Percentiles rank a stretch among this genome's conserved stretches.
These are phyloP conservation scores for Tremellales sp. DNA, from an alignment of 1,284 basidiomycete genomes.

Conservation along the genomic window DNA sequence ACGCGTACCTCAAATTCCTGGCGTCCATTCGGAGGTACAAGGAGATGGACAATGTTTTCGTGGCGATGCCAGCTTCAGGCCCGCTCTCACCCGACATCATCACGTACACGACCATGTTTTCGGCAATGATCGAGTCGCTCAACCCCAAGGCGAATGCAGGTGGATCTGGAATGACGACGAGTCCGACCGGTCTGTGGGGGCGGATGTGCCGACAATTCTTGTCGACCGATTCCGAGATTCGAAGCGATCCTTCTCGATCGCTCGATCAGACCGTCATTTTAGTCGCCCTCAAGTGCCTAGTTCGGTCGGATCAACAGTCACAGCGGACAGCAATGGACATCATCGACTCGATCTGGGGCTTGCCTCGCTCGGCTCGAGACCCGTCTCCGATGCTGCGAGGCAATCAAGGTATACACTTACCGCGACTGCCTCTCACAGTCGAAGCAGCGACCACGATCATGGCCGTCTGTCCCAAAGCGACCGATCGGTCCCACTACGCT, in stretches of 20 bases:
- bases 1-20: conserved; percentile 46
- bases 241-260: background rate
- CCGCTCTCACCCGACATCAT: conserved; percentile 33
- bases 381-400: background rate
- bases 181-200: background rate
- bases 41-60: conserved; percentile 39
- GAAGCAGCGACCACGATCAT: conserved; percentile 24
- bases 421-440: conserved; percentile 7
- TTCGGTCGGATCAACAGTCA: background rate
- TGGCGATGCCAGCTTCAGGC: conserved; percentile 29
- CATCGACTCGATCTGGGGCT: conserved; percentile 5
- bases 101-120: conserved; percentile 41
- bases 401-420: background rate
- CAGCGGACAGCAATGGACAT: background rate
- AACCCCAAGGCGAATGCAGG: background rate
- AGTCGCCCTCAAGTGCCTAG: conserved; percentile 6
- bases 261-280: conserved; percentile 11
- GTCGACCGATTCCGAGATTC: background rate
- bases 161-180: background rate
- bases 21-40: conserved; percentile 31
- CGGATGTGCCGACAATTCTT: background rate
- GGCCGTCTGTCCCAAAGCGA: conserved; percentile 13
- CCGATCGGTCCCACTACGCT: conserved; percentile 25
- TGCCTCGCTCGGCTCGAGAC: background rate
- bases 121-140: conserved; percentile 2